Percentiles rank a stretch among this genome's conserved stretches.
These are phyloP conservation scores for Mycena polygramma DNA, from an alignment of 768 basidiomycete species.

Conservation along the genomic window DNA sequence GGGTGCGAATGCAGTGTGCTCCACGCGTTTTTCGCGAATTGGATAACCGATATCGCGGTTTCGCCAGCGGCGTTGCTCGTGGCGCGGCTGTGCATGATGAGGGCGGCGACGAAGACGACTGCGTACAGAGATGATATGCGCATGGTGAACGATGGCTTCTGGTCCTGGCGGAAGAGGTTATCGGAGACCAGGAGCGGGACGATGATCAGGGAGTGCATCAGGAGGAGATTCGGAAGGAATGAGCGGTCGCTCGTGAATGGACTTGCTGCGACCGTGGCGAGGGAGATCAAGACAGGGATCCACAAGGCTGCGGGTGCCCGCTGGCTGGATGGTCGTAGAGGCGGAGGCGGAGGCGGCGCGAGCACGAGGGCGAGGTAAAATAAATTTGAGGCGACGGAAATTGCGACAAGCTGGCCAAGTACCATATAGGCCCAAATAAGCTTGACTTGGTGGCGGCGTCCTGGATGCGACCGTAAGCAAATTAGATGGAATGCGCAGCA, in stretches of 20 bases:
- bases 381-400: constrained; percentile 74
- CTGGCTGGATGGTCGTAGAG: not conserved
- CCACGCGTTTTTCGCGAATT: constrained; percentile 50
- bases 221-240: constrained; percentile 71
- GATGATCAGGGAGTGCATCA: constrained; percentile 70
- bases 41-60: constrained; percentile 35
- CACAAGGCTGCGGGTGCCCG: constrained; percentile 49
- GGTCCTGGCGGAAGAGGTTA: constrained; percentile 17
- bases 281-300: constrained; percentile 58
- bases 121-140: constrained; percentile 50
- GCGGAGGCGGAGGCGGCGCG: constrained; percentile 43
- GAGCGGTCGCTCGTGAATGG: constrained; percentile 57
- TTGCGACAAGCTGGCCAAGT: constrained; percentile 79
- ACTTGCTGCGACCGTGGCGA: constrained; percentile 58
- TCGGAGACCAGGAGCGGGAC: constrained; percentile 59
- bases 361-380: constrained; percentile 67
- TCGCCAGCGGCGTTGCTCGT: constrained; percentile 42
- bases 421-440: constrained; percentile 78
- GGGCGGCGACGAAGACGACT: constrained; percentile 48
- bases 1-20: constrained; percentile 62
- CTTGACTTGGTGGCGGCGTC: constrained; percentile 56
- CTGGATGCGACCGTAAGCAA: constrained; percentile 37
- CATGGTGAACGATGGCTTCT: constrained; percentile 40
- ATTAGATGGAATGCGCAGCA: not conserved
- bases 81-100: constrained; percentile 52